Evolutionary conservation across 345 rosid species (phyloP).

Genomic region (Moricandia moricandioides): DNA sequence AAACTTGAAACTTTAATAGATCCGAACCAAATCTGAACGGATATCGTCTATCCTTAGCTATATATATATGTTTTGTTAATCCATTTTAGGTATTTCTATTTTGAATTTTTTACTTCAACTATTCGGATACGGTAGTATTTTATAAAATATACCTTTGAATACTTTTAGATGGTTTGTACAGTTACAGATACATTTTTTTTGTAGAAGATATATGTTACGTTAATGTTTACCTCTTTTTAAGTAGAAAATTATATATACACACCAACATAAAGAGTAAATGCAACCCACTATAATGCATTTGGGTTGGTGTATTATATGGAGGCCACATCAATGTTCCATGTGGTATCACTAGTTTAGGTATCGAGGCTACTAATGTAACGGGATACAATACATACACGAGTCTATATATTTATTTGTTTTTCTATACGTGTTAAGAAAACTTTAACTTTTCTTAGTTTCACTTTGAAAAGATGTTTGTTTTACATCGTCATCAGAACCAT

Average conservation of each 20-base stretch:
- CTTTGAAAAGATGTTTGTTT: neutral
- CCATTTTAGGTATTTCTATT: neutral
- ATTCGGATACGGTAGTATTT: neutral
- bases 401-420: neutral
- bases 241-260: neutral
- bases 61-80: neutral
- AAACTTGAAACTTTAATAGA: no score
- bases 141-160: neutral
- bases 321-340: slow-evolving; percentile 36
- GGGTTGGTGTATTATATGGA: slow-evolving; percentile 33
- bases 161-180: neutral
- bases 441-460: neutral
- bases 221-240: neutral
- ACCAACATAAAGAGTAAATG: slow-evolving; percentile 13
- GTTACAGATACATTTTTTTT: neutral
- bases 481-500: neutral
- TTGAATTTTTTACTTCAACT: neutral
- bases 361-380: slow-evolving; percentile 10
- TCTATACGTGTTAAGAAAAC: slow-evolving; percentile 7
- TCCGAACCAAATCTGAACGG: no score
- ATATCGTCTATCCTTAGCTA: no score
- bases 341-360: slow-evolving; percentile 20
- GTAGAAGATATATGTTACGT: neutral
- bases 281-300: slow-evolving; percentile 6
- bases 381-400: slow-evolving; percentile 8